Evolutionary conservation across 768 basidiomycete genomes (phyloP).

Genomic region (Kwoniella heveanensis): DNA sequence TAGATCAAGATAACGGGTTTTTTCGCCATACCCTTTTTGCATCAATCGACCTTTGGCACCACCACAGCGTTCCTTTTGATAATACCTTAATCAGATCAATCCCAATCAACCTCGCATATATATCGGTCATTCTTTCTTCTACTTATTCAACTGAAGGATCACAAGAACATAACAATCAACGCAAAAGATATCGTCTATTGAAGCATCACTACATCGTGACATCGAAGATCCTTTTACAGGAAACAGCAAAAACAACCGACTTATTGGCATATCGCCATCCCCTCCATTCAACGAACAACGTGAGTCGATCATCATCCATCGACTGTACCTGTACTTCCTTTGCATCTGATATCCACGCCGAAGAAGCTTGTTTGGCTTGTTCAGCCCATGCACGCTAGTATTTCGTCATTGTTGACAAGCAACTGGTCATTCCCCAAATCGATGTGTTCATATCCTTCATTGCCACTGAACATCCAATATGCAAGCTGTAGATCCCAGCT

Average conservation of each 20-base stretch:
- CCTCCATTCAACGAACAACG: background rate
- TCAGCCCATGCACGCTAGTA: too few relatives aligned
- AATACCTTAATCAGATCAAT: too few relatives aligned
- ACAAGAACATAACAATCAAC: too few relatives aligned
- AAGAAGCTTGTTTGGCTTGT: background rate
- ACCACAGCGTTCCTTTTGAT: too few relatives aligned
- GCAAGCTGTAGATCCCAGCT: background rate
- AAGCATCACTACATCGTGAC: too few relatives aligned
- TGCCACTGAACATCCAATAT: background rate
- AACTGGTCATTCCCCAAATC: too few relatives aligned
- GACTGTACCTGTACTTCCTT: background rate
- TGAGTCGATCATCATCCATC: background rate
- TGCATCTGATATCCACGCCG: background rate
- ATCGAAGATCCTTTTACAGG: background rate
- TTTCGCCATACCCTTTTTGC: background rate
- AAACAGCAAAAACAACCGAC: background rate
- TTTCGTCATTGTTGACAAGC: too few relatives aligned
- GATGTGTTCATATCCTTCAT: too few relatives aligned
- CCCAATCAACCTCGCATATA: too few relatives aligned
- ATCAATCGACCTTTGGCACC: background rate
- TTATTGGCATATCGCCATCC: background rate
- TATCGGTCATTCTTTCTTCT: background rate
- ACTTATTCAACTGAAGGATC: background rate
- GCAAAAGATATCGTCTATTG: too few relatives aligned
- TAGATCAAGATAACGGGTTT: background rate